These are phyloP conservation scores for Ustilago curta DNA, from an alignment of 1,284 basidiomycete genomes.

Conservation along the genomic window DNA sequence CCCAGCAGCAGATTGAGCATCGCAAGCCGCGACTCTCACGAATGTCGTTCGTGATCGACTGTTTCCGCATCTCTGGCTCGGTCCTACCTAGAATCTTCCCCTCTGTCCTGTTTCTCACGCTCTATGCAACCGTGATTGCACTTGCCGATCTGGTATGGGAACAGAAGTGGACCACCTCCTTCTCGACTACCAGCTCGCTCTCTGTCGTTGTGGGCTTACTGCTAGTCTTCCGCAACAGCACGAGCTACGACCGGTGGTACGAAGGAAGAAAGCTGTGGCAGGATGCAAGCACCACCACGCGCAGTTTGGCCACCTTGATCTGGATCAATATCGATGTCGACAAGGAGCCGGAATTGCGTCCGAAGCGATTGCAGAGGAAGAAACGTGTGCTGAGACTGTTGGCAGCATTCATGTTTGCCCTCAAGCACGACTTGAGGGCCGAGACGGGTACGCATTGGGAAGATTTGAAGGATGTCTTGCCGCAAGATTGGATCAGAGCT, in stretches of 20 bases:
- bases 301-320: conserved; percentile 77
- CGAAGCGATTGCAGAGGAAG: conserved; percentile 77
- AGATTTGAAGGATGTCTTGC: conserved; percentile 29
- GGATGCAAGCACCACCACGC: conserved; percentile 71
- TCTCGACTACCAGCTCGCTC: conserved; percentile 83
- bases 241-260: conserved; percentile 76
- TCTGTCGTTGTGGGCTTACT: conserved; percentile 83
- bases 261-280: conserved; percentile 86
- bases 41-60: conserved; percentile 84
- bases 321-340: conserved; percentile 79
- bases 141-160: conserved; percentile 75
- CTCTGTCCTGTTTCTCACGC: conserved; percentile 83
- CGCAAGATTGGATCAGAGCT: conserved; percentile 20
- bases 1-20: conserved; percentile 36
- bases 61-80: conserved; percentile 75
- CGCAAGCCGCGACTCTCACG: conserved; percentile 27
- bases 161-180: conserved; percentile 75
- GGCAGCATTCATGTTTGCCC: conserved; percentile 77
- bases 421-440: conserved; percentile 82
- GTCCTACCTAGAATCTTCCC: conserved; percentile 74
- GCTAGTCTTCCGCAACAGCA: conserved; percentile 68
- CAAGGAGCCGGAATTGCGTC: conserved; percentile 25
- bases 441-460: conserved; percentile 23
- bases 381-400: conserved; percentile 78
- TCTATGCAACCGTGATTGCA: conserved; percentile 76